Base-by-base conservation (phyloP, 1,139 yeast species). In the Citeromyces siamensis region DNA sequence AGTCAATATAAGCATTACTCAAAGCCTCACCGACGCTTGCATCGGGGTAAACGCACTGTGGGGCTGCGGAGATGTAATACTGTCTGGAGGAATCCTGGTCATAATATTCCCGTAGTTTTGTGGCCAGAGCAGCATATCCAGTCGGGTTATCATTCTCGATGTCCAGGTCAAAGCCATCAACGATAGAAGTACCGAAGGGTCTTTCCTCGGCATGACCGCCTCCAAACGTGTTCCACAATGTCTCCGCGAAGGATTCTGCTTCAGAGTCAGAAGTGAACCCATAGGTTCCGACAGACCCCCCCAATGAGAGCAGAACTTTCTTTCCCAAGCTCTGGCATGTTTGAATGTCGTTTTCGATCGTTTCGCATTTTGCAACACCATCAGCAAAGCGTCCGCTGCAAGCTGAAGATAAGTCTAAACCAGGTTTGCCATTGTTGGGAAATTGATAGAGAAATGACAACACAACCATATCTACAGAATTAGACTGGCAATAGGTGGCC, bases 1-100 rank as follows among this genome's bases (percentile, higher is more conserved):
- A 85, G 59, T 88, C 97, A 44, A 88, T 62, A 33, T 71, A 65
- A 16, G 82, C 73, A 28, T 68, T 59, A 18, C 63, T 62, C 47
- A 88, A 58, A 28, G 81, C 60, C 38, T 75, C 72, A 43, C 94
- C 94, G 33, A 81, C 75, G 33, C 82, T 74, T 6, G 79, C 85
- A 61, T 88, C 97, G 16, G 96, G 97, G 54, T 77, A 83, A 14
- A 79, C 82, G 63, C 97, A 88, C 63, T 88, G 97, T 19, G 97
- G 97, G 44, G 97, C 94, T 44, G 95, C 95, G 38, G 94, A 74
- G 36, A 88, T 62, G 56, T 82, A 86, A 60, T 82, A 88, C 12
- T 58, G 50, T 55, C 72, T 78, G 16, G 81, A 64, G 18, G 64
- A 33, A 48, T 76, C 78, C 17, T 61, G 53, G 14, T 61, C 60